A percentile compares a stretch with the other conserved stretches of the same genome.
Evolutionary conservation across 1,139 yeast species (phyloP).

Genomic region (Debaryomycetaceae sp.): DNA sequence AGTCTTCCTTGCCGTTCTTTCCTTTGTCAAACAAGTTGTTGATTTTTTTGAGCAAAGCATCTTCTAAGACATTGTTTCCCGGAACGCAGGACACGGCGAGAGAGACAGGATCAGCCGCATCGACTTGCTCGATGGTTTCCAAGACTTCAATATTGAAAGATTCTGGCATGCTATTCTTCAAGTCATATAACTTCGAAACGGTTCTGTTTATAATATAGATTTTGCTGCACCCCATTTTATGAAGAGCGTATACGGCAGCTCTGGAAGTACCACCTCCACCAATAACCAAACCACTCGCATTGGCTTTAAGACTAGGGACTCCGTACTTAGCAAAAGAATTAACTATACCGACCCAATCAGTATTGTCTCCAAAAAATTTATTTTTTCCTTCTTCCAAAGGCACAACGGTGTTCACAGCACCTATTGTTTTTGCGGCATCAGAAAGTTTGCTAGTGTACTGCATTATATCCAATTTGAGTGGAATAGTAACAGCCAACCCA

Average conservation of each 20-base stretch:
- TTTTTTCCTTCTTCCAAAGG: slow-evolving; percentile 48
- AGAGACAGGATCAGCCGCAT: slow-evolving; percentile 44
- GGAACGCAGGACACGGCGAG: slow-evolving; percentile 86
- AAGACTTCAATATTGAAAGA: slow-evolving; percentile 59
- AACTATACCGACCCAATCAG: slow-evolving; percentile 92
- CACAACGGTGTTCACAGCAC: slow-evolving; percentile 89
- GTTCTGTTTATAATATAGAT: slow-evolving; percentile 87
- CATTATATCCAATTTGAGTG: slow-evolving; percentile 78
- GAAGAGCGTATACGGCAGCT: slow-evolving; percentile 89
- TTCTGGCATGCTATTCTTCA: slow-evolving; percentile 60
- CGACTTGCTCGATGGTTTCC: slow-evolving; percentile 45
- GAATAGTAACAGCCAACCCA: slow-evolving; percentile 90
- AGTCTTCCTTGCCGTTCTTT: slow-evolving; percentile 22
- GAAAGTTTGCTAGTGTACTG: slow-evolving; percentile 60
- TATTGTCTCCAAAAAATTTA: slow-evolving; percentile 76
- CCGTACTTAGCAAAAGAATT: slow-evolving; percentile 64
- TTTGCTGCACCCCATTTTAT: slow-evolving; percentile 69
- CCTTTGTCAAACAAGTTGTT: slow-evolving; percentile 47
- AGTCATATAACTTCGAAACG: slow-evolving; percentile 54
- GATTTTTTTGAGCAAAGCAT: slow-evolving; percentile 42
- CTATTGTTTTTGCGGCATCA: slow-evolving; percentile 72
- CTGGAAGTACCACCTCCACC: slow-evolving; percentile 99
- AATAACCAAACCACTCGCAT: slow-evolving; percentile 46
- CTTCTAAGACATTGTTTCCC: slow-evolving; percentile 75
- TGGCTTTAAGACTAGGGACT: slow-evolving; percentile 39